A percentile compares a stretch with the other conserved stretches of the same genome.
Conservation (phyloP, 208 protist species). For the Phytomonas sp. region DNA sequence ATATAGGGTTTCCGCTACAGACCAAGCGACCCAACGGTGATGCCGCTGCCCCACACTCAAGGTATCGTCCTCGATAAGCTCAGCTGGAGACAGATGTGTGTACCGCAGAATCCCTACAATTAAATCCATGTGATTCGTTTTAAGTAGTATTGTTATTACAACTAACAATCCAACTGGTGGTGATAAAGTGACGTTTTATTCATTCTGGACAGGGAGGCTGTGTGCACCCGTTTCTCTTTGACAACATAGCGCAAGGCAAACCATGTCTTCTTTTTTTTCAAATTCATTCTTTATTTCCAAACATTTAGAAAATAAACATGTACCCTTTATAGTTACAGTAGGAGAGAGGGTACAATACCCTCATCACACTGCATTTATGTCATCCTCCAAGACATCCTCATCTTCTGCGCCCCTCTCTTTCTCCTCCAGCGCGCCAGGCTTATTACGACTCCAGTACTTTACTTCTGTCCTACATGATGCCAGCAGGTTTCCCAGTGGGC, state of each 20-base stretch:
- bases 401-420: constrained; percentile 52
- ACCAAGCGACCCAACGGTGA: constrained; percentile 32
- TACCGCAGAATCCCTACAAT: constrained; percentile 16
- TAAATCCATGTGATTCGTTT: constrained; percentile 3
- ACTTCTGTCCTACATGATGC: constrained; percentile 72
- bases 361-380: constrained; percentile 9
- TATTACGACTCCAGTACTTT: constrained; percentile 84
- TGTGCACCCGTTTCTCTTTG: too few relatives aligned
- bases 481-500: constrained; percentile 72
- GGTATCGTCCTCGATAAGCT: constrained; percentile 12
- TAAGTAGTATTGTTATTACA: too few relatives aligned
- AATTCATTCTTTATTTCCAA: background rate
- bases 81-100: constrained; percentile 26
- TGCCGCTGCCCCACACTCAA: background rate
- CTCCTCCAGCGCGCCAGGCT: constrained; percentile 80
- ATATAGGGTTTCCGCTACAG: constrained; percentile 48
- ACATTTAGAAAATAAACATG: background rate
- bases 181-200: too few relatives aligned
- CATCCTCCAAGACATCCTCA: constrained; percentile 56
- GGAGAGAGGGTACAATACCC: background rate
- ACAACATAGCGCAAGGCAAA: background rate
- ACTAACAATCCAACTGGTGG: too few relatives aligned
- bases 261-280: constrained; percentile 6
- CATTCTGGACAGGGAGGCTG: too few relatives aligned
- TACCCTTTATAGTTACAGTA: background rate